Percentiles rank a stretch among this genome's conserved stretches.
Conservation (phyloP, 768 basidiomycete genomes). For the Naganishia antarctica region DNA sequence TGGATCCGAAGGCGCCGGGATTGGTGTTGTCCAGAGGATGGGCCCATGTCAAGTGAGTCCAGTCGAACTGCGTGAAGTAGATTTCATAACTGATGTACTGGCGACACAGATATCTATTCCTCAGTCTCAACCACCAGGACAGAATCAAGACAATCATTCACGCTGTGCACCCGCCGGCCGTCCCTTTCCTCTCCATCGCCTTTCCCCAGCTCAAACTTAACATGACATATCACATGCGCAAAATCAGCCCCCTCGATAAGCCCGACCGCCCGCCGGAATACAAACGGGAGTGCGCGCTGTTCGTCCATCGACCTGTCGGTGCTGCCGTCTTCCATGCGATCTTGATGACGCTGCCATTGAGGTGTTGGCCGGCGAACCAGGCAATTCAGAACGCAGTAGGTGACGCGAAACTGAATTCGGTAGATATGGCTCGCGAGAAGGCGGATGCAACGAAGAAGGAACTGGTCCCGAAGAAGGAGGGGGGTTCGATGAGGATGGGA, state of each 20-base stretch:
- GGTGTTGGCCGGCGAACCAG: conserved; percentile 15
- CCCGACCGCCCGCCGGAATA: neutral
- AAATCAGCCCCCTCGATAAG: neutral
- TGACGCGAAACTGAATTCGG: too few relatives aligned
- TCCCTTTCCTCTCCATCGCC: neutral
- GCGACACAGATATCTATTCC: conserved; percentile 3
- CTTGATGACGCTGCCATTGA: neutral
- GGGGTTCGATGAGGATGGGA: neutral
- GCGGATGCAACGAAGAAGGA: too few relatives aligned
- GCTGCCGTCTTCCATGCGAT: neutral
- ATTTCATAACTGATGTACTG: neutral
- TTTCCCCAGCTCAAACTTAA: conserved; percentile 7
- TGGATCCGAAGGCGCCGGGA: neutral
- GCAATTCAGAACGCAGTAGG: too few relatives aligned
- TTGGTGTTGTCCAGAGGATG: neutral
- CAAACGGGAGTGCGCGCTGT: conserved; percentile 5
- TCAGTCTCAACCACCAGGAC: neutral
- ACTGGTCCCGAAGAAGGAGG: neutral
- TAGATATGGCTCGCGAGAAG: too few relatives aligned
- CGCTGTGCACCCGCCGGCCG: neutral
- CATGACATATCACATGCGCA: conserved; percentile 3
- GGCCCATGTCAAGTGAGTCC: neutral
- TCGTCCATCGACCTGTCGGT: neutral
- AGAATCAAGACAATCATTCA: neutral
- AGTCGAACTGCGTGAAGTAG: neutral